Percentiles rank a stretch among this genome's conserved stretches.
phyloP scores from a whole-genome alignment of 805 yeast species.

The Phaffomyces opuntiae region DNA sequence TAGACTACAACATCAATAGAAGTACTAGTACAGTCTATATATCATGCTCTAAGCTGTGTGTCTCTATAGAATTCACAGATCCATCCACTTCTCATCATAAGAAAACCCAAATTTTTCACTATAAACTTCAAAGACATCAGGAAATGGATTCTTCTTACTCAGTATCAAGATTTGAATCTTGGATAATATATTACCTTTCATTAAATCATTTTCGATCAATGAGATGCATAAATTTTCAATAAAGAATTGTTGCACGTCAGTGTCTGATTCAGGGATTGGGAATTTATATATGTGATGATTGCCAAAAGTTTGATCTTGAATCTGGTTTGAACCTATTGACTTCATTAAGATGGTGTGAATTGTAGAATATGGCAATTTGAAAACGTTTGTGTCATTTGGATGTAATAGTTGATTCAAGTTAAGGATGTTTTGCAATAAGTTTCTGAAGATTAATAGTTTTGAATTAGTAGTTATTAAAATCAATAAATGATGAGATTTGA shows the following conservation, averaged over 20 bases:
- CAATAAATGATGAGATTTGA: constrained; percentile 31
- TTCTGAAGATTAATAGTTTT: constrained; percentile 39
- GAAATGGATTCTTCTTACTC: constrained; percentile 38
- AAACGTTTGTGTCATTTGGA: constrained; percentile 5
- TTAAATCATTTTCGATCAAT: constrained; percentile 45
- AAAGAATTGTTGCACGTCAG: constrained; percentile 27
- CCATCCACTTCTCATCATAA: constrained; percentile 15
- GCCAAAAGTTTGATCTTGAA: constrained; percentile 10
- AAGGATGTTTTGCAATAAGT: constrained; percentile 26
- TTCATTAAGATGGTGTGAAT: constrained; percentile 21
- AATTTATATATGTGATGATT: constrained; percentile 23
- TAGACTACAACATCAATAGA: too few relatives aligned
- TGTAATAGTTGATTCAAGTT: not conserved
- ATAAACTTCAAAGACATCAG: constrained; percentile 22
- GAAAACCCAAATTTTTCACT: constrained; percentile 7
- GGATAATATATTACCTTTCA: constrained; percentile 46
- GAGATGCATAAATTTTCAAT: constrained; percentile 45
- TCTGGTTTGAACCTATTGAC: constrained; percentile 17
- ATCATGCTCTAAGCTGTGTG: too few relatives aligned
- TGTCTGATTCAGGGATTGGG: constrained; percentile 1
- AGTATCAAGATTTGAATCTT: constrained; percentile 33
- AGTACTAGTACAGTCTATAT: too few relatives aligned
- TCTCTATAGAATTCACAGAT: not conserved
- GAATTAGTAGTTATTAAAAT: constrained; percentile 40
- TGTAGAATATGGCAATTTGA: constrained; percentile 2